These are phyloP conservation scores for Xylaria polymorpha DNA, from an alignment of 2,329 filamentous ascomycete genomes.

Conservation along the genomic window DNA sequence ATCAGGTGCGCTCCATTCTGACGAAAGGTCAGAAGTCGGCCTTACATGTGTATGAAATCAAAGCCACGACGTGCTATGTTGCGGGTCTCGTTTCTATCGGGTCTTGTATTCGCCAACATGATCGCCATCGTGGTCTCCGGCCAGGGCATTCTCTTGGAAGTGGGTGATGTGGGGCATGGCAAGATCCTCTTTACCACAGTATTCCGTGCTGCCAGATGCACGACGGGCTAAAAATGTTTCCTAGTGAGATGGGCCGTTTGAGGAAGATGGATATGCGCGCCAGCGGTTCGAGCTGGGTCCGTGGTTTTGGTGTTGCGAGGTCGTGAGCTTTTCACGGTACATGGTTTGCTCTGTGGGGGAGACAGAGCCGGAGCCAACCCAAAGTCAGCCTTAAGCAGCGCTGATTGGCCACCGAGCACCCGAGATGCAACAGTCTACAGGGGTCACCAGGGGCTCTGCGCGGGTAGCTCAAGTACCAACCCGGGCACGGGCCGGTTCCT, in stretches of 20 bases:
- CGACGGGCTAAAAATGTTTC: conserved; percentile 40
- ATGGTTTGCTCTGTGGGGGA: conserved; percentile 33
- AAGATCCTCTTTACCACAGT: conserved; percentile 20
- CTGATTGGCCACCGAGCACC: conserved; percentile 34
- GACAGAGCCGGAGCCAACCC: conserved; percentile 17
- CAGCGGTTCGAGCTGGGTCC: conserved; percentile 34
- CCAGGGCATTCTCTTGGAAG: conserved; percentile 13
- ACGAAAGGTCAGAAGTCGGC: not conserved
- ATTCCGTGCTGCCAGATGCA: conserved; percentile 27
- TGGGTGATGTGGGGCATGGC: conserved; percentile 13
- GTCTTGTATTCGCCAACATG: not conserved
- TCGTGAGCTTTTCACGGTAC: conserved; percentile 13
- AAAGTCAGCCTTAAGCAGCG: conserved; percentile 5
- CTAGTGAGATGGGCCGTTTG: conserved; percentile 38
- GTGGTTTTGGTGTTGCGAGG: conserved; percentile 31
- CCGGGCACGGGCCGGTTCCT: conserved; percentile 10
- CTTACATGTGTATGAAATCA: conserved; percentile 21
- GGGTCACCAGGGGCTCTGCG: conserved; percentile 28
- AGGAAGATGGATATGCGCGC: conserved; percentile 38
- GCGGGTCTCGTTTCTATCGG: conserved; percentile 15
- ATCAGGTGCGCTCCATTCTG: conserved; percentile 1
- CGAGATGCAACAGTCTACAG: conserved; percentile 30
- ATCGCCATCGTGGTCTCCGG: conserved; percentile 12
- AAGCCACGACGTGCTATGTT: conserved; percentile 2
- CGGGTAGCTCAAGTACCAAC: conserved; percentile 11